phyloP scores from a whole-genome alignment of 2,329 filamentous ascomycete species.

The Cordyceps cicadae region DNA sequence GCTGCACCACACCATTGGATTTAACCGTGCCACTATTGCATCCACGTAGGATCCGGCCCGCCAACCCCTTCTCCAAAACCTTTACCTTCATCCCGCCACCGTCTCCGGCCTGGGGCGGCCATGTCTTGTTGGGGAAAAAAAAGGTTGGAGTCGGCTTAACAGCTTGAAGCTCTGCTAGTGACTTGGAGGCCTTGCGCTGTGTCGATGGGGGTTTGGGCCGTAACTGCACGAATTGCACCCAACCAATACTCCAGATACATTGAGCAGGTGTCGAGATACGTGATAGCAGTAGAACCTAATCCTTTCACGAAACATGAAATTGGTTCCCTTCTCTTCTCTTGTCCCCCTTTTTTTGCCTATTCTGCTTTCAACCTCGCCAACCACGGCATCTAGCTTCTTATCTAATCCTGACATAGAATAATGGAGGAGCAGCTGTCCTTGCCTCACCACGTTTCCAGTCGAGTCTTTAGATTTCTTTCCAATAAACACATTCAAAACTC shows the following conservation, averaged over 20 bases:
- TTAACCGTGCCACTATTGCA: not conserved
- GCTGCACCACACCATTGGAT: not conserved
- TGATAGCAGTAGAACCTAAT: too few species aligned
- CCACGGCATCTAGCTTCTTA: too few species aligned
- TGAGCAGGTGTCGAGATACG: not conserved
- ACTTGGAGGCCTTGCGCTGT: not conserved
- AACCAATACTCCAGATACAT: not conserved
- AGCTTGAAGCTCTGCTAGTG: constrained; percentile 3
- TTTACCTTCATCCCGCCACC: not conserved
- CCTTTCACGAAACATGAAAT: too few species aligned
- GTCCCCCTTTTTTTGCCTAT: too few species aligned
- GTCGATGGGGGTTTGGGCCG: not conserved
- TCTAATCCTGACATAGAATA: too few species aligned
- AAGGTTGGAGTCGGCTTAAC: constrained; percentile 9
- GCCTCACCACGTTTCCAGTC: not conserved
- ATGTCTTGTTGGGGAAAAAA: not conserved
- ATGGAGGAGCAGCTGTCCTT: not conserved
- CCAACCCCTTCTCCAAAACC: not conserved
- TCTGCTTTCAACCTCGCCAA: too few species aligned
- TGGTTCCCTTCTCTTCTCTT: too few species aligned
- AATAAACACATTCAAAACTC: too few species aligned
- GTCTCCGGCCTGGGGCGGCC: not conserved
- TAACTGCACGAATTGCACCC: not conserved
- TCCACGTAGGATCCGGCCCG: not conserved
- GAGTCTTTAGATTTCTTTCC: too few species aligned